Percentiles rank a stretch among this genome's conserved stretches.
These are phyloP conservation scores for Glaciozyma martinii DNA, from an alignment of 768 basidiomycete species.

Conservation along the genomic window DNA sequence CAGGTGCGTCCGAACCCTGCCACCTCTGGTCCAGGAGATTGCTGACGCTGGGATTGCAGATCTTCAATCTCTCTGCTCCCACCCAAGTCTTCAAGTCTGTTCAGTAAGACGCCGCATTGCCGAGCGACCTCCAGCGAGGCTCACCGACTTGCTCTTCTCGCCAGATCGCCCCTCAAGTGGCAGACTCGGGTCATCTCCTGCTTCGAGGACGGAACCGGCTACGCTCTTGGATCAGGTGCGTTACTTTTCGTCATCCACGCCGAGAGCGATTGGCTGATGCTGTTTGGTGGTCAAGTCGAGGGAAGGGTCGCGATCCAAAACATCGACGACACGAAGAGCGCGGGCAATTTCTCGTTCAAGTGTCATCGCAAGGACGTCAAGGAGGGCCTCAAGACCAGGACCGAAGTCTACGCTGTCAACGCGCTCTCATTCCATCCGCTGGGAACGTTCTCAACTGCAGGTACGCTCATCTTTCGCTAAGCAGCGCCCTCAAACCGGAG, in stretches of 20 bases:
- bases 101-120: not conserved
- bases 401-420: slow-evolving; percentile 52
- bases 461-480: not conserved
- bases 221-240: slow-evolving; percentile 39
- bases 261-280: too few relatives aligned
- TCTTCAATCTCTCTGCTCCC: not conserved
- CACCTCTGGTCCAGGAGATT: too few relatives aligned
- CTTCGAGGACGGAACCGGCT: slow-evolving; percentile 42
- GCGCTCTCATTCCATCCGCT: slow-evolving; percentile 77
- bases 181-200: slow-evolving; percentile 39
- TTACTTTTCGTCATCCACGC: too few relatives aligned
- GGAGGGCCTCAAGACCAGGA: slow-evolving; percentile 47
- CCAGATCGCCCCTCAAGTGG: slow-evolving; percentile 29
- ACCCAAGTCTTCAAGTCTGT: slow-evolving; percentile 1
- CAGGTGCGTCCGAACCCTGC: too few relatives aligned
- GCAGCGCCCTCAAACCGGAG: not conserved
- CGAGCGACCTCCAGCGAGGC: too few relatives aligned
- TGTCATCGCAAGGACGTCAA: slow-evolving; percentile 46
- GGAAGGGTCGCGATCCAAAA: slow-evolving; percentile 91
- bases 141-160: too few relatives aligned
- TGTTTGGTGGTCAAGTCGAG: too few relatives aligned
- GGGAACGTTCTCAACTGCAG: slow-evolving; percentile 47
- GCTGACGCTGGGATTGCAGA: too few relatives aligned
- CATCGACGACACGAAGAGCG: slow-evolving; percentile 38
- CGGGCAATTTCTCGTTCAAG: slow-evolving; percentile 71